phyloP scores from a whole-genome alignment of 1,284 basidiomycete species.

The Cystobasidiaceae sp. region DNA sequence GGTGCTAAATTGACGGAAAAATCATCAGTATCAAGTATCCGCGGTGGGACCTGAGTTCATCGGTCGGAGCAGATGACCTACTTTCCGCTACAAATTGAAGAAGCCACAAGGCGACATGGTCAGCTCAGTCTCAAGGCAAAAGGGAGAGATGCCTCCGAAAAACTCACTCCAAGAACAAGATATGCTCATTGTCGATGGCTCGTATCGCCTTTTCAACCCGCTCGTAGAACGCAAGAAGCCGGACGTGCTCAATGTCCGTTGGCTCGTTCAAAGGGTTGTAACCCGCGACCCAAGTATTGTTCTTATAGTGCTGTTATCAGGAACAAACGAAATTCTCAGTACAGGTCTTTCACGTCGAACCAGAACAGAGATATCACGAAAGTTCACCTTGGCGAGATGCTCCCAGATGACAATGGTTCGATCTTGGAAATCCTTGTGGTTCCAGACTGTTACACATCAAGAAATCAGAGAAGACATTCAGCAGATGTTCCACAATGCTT shows the following conservation, averaged over 20 bases:
- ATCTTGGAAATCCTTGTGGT: conserved; percentile 70
- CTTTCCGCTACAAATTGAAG: not conserved
- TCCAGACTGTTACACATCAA: conserved; percentile 55
- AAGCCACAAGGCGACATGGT: not conserved
- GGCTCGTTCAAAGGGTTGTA: conserved; percentile 76
- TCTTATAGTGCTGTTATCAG: conserved; percentile 54
- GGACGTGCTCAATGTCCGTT: conserved; percentile 52
- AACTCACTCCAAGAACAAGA: conserved; percentile 47
- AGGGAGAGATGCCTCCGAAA: too few species aligned
- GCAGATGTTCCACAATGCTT: not conserved
- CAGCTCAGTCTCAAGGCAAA: conserved; percentile 2
- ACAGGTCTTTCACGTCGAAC: too few species aligned
- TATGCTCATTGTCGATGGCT: conserved; percentile 60
- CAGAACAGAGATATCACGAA: too few species aligned
- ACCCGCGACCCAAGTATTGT: conserved; percentile 56
- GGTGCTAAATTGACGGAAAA: conserved; percentile 52
- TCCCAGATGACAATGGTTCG: conserved; percentile 43
- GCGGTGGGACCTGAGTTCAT: too few species aligned
- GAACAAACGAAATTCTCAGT: conserved; percentile 44
- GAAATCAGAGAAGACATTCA: not conserved
- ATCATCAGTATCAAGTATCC: too few species aligned
- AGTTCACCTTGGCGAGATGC: not conserved
- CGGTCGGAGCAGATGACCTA: not conserved
- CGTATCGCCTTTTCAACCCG: conserved; percentile 61
- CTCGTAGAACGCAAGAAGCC: conserved; percentile 61